Percentiles rank a stretch among this genome's conserved stretches.
Conservation (phyloP, 805 yeast species). For the Groenewaldozyma salmanticensis region DNA sequence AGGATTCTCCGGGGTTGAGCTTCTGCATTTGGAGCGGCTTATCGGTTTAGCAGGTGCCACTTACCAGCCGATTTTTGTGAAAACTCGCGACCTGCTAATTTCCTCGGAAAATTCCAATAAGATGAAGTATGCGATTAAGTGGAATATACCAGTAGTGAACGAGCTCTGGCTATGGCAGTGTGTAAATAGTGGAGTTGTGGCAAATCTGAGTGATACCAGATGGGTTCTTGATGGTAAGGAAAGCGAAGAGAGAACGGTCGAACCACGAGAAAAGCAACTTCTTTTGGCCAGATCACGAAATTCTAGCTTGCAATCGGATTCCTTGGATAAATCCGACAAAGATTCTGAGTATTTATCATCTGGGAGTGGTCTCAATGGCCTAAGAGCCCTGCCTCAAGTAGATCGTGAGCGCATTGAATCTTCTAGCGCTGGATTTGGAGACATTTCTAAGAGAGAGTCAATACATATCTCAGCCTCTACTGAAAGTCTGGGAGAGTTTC, state of each 20-base stretch:
- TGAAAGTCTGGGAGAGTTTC: too few species aligned
- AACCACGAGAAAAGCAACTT: not conserved
- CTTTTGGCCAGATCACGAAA: not conserved
- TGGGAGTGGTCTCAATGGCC: not conserved
- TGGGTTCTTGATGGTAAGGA: slow-evolving; percentile 16
- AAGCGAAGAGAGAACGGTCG: slow-evolving; percentile 5
- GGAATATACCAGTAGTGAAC: slow-evolving; percentile 31
- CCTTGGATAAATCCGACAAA: too few species aligned
- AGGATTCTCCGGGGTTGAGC: slow-evolving; percentile 72
- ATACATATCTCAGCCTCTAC: not conserved
- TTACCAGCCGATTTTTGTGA: slow-evolving; percentile 39
- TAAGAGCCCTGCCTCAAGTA: not conserved
- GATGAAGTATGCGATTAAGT: slow-evolving; percentile 25
- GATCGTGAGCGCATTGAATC: too few species aligned
- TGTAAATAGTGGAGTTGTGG: slow-evolving; percentile 20
- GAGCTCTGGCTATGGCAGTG: slow-evolving; percentile 31
- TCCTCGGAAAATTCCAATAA: slow-evolving; percentile 22
- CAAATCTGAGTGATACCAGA: slow-evolving; percentile 9
- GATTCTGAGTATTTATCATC: not conserved
- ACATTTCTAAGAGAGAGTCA: not conserved
- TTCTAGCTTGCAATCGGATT: not conserved
- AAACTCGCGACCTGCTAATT: slow-evolving; percentile 46
- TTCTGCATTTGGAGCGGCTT: slow-evolving; percentile 59
- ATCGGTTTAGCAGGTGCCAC: slow-evolving; percentile 44
- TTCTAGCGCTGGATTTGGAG: too few species aligned